Conservation (phyloP, 768 basidiomycete genomes). For the Mycena olivaceomarginata region DNA sequence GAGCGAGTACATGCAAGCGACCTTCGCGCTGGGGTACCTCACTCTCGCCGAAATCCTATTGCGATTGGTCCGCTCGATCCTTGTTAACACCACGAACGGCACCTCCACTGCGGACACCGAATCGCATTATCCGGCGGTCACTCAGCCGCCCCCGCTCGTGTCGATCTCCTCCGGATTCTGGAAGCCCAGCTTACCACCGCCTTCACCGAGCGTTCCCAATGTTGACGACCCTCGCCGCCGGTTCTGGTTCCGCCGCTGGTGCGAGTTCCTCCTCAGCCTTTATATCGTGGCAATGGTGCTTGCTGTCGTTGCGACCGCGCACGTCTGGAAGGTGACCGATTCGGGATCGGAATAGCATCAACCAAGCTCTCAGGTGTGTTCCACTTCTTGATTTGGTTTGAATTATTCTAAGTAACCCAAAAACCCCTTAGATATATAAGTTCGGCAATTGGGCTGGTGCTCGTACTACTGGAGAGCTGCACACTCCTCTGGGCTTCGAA, state of each 20-base stretch:
- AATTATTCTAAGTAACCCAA: neutral
- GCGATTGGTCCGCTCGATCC: slow-evolving; percentile 47
- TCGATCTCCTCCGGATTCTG: neutral
- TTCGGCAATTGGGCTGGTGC: slow-evolving; percentile 47
- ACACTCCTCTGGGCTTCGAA: slow-evolving; percentile 48
- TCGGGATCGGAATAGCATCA: slow-evolving; percentile 37
- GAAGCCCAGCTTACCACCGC: neutral
- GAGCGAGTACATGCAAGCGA: slow-evolving; percentile 53
- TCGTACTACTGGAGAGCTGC: slow-evolving; percentile 45
- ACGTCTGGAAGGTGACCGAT: slow-evolving; percentile 41
- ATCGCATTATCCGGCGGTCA: neutral
- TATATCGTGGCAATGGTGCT: slow-evolving; percentile 48
- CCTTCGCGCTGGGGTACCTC: slow-evolving; percentile 51
- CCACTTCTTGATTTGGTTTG: no score
- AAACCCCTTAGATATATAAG: slow-evolving; percentile 51
- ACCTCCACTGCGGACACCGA: neutral
- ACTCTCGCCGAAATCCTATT: slow-evolving; percentile 45
- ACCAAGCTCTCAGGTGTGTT: slow-evolving; percentile 47
- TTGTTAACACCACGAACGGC: slow-evolving; percentile 52
- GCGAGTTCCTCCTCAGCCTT: slow-evolving; percentile 42
- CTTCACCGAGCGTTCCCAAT: neutral
- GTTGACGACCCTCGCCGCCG: slow-evolving; percentile 52
- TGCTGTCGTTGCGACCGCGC: slow-evolving; percentile 50
- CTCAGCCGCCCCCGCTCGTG: neutral
- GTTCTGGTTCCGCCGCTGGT: slow-evolving; percentile 54